Percentiles rank a stretch among this genome's conserved stretches.
phyloP scores from a whole-genome alignment of 805 yeast genomes.

The Tetrapisispora fleetii region DNA sequence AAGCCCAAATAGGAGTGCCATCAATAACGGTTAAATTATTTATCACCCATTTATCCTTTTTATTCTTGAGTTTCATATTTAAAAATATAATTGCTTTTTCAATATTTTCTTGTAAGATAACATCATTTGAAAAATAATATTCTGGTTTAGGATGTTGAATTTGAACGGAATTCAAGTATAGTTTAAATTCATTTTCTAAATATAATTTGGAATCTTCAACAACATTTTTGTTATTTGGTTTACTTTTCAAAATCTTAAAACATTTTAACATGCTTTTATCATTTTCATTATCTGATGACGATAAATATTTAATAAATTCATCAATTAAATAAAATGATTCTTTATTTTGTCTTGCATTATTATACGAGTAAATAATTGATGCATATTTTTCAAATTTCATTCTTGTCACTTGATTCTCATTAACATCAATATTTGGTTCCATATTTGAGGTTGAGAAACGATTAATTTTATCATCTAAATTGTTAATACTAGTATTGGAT shows the following conservation, averaged over 20 bases:
- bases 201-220: conserved; percentile 46
- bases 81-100: conserved; percentile 61
- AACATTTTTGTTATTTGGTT: conserved; percentile 27
- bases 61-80: conserved; percentile 37
- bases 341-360: conserved; percentile 49
- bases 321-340: conserved; percentile 45
- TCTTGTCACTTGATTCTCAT: conserved; percentile 32
- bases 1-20: conserved; percentile 90
- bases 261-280: conserved; percentile 65
- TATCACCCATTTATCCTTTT: conserved; percentile 40
- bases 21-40: conserved; percentile 58
- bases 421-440: conserved; percentile 31
- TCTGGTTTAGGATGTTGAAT: conserved; percentile 7
- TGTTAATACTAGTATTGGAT: neutral
- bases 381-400: conserved; percentile 69
- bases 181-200: conserved; percentile 70
- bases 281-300: conserved; percentile 45
- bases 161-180: conserved; percentile 44
- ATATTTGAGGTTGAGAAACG: conserved; percentile 5
- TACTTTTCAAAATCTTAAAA: conserved; percentile 37
- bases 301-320: conserved; percentile 49
- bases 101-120: conserved; percentile 62
- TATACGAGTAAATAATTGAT: conserved; percentile 55
- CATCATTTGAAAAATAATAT: neutral
- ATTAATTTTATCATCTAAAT: neutral